Evolutionary conservation across 495 filamentous ascomycete species (phyloP).

Genomic region (Xylaria intraflava): DNA sequence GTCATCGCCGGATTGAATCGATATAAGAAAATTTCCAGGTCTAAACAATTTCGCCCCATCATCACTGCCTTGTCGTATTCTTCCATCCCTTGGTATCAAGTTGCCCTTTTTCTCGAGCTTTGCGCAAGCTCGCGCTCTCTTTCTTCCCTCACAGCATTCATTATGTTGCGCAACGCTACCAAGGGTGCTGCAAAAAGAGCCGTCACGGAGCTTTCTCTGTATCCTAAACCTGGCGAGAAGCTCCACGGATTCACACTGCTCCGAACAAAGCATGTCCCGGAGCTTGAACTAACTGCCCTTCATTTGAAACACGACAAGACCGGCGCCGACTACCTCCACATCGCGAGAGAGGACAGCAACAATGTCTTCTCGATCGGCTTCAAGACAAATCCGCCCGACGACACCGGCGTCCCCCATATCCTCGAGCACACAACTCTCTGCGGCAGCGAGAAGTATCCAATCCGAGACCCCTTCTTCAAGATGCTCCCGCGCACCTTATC

Average conservation of each 20-base stretch:
- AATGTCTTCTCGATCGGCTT: slow-evolving; percentile 99
- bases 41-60: neutral
- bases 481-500: slow-evolving; percentile 96
- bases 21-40: neutral
- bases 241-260: slow-evolving; percentile 89
- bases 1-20: neutral
- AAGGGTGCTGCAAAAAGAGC: slow-evolving; percentile 53
- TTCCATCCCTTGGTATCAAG: neutral
- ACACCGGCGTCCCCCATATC: slow-evolving; percentile 94
- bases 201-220: slow-evolving; percentile 62
- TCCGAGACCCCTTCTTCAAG: slow-evolving; percentile 98
- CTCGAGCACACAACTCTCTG: slow-evolving; percentile 95
- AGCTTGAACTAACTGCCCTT: slow-evolving; percentile 85
- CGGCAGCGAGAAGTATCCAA: slow-evolving; percentile 96
- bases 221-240: slow-evolving; percentile 71
- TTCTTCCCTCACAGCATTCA: slow-evolving; percentile 7
- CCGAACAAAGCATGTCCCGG: slow-evolving; percentile 83
- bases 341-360: slow-evolving; percentile 90
- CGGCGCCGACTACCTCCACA: slow-evolving; percentile 89
- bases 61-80: neutral
- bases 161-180: slow-evolving; percentile 46
- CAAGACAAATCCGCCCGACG: slow-evolving; percentile 96
- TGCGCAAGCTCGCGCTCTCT: slow-evolving; percentile 2
- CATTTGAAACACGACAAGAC: slow-evolving; percentile 89
- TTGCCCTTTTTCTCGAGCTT: neutral